A percentile compares a stretch with the other conserved stretches of the same genome.
These are phyloP conservation scores for Chalara sp. DNA, from an alignment of 2,329 filamentous ascomycete species.

Conservation along the genomic window DNA sequence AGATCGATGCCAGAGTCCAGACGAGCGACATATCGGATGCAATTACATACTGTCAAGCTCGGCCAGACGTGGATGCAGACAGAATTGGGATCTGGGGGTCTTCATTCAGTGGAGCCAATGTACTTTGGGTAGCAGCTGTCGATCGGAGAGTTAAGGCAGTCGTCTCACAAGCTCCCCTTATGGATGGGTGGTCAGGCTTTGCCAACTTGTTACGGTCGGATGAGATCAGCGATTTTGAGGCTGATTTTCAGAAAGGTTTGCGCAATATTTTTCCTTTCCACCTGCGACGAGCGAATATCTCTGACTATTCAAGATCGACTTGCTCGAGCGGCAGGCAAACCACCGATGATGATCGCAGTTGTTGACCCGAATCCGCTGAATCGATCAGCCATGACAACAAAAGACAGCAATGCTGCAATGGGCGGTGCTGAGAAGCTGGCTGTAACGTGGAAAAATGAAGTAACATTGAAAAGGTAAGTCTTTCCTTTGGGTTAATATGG, in stretches of 20 bases:
- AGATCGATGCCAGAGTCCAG: slow-evolving; percentile 28
- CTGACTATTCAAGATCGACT: slow-evolving; percentile 23
- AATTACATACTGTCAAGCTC: slow-evolving; percentile 30
- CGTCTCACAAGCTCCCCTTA: slow-evolving; percentile 29
- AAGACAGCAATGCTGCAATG: slow-evolving; percentile 29
- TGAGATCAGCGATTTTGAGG: slow-evolving; percentile 10
- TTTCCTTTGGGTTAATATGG: neutral
- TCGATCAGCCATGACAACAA: slow-evolving; percentile 27
- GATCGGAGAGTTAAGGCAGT: slow-evolving; percentile 35
- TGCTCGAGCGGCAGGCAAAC: slow-evolving; percentile 26
- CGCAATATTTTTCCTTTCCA: slow-evolving; percentile 15
- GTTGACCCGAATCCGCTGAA: slow-evolving; percentile 25
- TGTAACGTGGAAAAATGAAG: slow-evolving; percentile 31
- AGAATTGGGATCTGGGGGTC: slow-evolving; percentile 32
- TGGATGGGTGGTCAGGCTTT: slow-evolving; percentile 31
- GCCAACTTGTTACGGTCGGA: slow-evolving; percentile 28
- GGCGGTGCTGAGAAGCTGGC: slow-evolving; percentile 24
- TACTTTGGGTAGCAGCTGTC: slow-evolving; percentile 30
- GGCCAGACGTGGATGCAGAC: slow-evolving; percentile 24
- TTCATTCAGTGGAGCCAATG: slow-evolving; percentile 33
- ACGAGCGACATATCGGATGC: slow-evolving; percentile 30
- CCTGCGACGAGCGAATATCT: slow-evolving; percentile 9
- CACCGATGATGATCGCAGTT: slow-evolving; percentile 25
- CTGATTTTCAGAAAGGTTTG: slow-evolving; percentile 11
- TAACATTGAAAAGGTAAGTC: slow-evolving; percentile 27